Evolutionary conservation across 805 yeast genomes (phyloP).

Genomic region (Candida ovalis): DNA sequence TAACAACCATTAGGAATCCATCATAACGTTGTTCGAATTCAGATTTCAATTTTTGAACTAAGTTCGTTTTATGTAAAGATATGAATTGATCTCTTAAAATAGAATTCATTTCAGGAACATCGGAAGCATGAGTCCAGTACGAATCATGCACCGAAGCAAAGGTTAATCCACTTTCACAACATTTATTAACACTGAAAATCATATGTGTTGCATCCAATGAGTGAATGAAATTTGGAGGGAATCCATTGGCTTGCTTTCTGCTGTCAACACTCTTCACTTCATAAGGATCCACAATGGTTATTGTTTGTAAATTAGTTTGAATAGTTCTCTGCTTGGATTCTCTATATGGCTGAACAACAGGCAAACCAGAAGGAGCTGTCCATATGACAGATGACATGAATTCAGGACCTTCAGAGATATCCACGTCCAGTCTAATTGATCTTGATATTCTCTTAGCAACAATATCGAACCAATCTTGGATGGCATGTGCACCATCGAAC

Average conservation of each 20-base stretch:
- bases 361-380: constrained; percentile 95
- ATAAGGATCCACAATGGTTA: constrained; percentile 86
- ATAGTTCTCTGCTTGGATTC: constrained; percentile 60
- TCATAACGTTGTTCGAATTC: constrained; percentile 82
- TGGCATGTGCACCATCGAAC: constrained; percentile 87
- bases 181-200: constrained; percentile 81
- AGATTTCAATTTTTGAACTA: constrained; percentile 62
- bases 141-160: constrained; percentile 98
- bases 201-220: constrained; percentile 96
- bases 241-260: constrained; percentile 86
- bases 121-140: constrained; percentile 95
- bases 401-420: constrained; percentile 48
- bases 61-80: constrained; percentile 66
- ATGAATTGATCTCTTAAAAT: constrained; percentile 77
- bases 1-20: constrained; percentile 59
- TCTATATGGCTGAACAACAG: constrained; percentile 96
- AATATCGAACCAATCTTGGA: constrained; percentile 94
- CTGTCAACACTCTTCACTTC: constrained; percentile 77
- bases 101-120: constrained; percentile 67
- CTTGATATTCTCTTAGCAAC: constrained; percentile 79
- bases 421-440: constrained; percentile 67
- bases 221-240: constrained; percentile 94
- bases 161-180: constrained; percentile 58
- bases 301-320: constrained; percentile 80
- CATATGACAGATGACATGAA: constrained; percentile 88